Evolutionary conservation across 257 asterid species (phyloP).

Genomic region (Ilex asprella): DNA sequence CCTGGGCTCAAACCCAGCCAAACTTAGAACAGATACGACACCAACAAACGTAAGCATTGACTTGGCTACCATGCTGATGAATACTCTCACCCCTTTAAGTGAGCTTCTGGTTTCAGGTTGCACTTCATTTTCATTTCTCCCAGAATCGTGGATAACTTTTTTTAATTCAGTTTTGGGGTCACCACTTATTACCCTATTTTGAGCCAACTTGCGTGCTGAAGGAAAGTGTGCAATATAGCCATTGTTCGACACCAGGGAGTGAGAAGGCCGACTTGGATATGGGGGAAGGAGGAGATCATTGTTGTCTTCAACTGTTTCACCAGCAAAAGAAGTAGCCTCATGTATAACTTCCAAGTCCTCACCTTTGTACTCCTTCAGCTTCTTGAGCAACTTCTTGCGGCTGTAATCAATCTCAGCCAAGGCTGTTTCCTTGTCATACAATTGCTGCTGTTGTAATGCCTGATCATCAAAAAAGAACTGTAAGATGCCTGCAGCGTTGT

Average conservation of each 20-base stretch:
- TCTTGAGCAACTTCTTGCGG: constrained; percentile 74
- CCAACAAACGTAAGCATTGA: constrained; percentile 62
- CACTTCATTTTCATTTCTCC: constrained; percentile 17
- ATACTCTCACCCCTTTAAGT: constrained; percentile 24
- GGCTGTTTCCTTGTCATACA: constrained; percentile 80
- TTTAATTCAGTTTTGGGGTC: constrained; percentile 14
- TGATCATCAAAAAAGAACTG: constrained; percentile 15
- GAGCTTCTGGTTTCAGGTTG: constrained; percentile 27
- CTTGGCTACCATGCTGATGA: constrained; percentile 55
- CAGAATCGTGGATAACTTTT: constrained; percentile 14
- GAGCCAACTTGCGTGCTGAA: constrained; percentile 31
- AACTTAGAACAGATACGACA: constrained; percentile 48
- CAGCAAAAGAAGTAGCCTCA: constrained; percentile 82
- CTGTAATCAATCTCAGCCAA: constrained; percentile 65
- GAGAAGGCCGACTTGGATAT: constrained; percentile 74
- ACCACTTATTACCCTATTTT: constrained; percentile 28
- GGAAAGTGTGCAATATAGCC: constrained; percentile 39
- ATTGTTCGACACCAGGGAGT: constrained; percentile 33
- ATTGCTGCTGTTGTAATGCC: constrained; percentile 84
- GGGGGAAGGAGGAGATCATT: constrained; percentile 95
- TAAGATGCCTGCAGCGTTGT: background rate
- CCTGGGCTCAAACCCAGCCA: constrained; percentile 77
- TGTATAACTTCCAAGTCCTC: constrained; percentile 65
- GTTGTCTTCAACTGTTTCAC: constrained; percentile 66
- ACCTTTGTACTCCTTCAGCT: constrained; percentile 80